Conservation (phyloP, 2,329 filamentous ascomycete genomes). For the Beauveria australis region DNA sequence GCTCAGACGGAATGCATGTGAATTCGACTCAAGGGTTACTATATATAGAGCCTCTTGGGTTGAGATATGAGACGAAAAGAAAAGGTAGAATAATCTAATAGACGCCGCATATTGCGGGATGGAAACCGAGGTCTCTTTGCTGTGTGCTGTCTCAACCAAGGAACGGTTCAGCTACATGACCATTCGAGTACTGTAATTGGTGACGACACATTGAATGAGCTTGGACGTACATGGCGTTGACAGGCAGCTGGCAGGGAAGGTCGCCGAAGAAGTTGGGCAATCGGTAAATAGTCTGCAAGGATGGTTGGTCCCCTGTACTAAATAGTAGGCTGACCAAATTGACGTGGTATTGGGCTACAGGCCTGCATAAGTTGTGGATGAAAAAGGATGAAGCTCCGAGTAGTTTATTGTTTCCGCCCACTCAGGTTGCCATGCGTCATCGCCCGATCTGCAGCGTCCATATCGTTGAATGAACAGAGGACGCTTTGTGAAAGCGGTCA, state of each 20-base stretch:
- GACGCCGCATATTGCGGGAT: not conserved
- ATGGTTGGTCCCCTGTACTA: not conserved
- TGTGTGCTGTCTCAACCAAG: not conserved
- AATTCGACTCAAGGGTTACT: not conserved
- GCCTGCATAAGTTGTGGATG: not conserved
- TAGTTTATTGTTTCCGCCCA: no score
- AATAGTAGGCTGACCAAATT: not conserved
- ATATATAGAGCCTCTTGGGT: not conserved
- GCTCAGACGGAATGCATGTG: slow-evolving; percentile 14
- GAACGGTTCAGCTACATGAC: not conserved
- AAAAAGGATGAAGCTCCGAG: not conserved
- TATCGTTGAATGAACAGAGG: not conserved
- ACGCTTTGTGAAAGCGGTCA: not conserved
- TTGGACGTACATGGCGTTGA: not conserved
- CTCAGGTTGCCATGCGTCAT: not conserved
- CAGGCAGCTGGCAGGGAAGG: not conserved
- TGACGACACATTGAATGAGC: not conserved
- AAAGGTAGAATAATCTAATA: slow-evolving; percentile 4
- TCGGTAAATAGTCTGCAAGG: not conserved
- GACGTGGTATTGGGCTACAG: not conserved
- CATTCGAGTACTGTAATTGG: not conserved
- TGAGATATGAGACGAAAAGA: not conserved
- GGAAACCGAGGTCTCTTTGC: not conserved
- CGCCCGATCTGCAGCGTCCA: not conserved
- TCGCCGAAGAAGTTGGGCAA: no score